Percentiles rank a stretch among this genome's conserved stretches.
Evolutionary conservation across 306 rosid genomes (phyloP).

Genomic region (Cucumis cinereus): DNA sequence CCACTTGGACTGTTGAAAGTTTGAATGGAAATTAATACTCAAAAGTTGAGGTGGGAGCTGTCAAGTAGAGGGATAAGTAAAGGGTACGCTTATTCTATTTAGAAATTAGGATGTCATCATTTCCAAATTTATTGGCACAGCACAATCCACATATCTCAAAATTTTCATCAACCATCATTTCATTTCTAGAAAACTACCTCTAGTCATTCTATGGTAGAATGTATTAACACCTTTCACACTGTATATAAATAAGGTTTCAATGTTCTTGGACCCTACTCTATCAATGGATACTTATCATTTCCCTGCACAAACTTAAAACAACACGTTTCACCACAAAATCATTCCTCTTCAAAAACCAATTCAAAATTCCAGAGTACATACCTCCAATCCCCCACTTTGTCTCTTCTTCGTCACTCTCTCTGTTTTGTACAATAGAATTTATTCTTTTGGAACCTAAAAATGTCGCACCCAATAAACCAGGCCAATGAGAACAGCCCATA

Average conservation of each 20-base stretch:
- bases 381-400: not conserved
- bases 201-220: not conserved
- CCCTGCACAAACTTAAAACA: not conserved
- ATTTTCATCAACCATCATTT: too few relatives aligned
- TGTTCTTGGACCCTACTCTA: not conserved
- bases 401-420: not conserved
- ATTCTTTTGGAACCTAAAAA: not conserved
- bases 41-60: not conserved
- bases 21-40: not conserved
- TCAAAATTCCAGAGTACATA: too few relatives aligned
- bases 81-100: not conserved
- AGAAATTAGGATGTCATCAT: not conserved
- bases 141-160: not conserved
- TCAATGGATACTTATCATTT: not conserved
- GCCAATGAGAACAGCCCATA: conserved; percentile 11
- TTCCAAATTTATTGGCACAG: not conserved
- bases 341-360: not conserved
- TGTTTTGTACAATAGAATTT: not conserved
- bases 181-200: not conserved
- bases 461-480: conserved; percentile 11
- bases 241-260: too few relatives aligned
- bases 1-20: not conserved
- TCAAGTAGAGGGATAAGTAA: not conserved
- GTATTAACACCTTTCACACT: not conserved
- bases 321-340: not conserved